A percentile compares a stretch with the other conserved stretches of the same genome.
These are phyloP conservation scores for Colletotrichum filicis DNA, from an alignment of 2,329 filamentous ascomycete species.

Conservation along the genomic window DNA sequence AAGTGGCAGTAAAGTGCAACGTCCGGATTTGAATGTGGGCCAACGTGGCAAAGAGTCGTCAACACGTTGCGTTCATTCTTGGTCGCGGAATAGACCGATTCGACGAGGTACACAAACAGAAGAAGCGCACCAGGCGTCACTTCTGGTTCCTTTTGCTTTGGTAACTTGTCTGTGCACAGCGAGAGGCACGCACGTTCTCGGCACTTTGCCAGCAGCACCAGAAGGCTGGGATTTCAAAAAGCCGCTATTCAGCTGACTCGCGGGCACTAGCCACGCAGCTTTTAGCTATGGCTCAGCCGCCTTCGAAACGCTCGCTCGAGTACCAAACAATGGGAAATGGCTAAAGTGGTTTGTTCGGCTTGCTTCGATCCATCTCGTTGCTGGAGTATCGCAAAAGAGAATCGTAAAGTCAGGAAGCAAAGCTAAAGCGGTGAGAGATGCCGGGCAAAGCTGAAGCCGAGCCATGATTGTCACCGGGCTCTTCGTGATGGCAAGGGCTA, in stretches of 20 bases:
- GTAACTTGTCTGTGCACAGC: neutral
- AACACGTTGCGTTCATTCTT: conserved; percentile 14
- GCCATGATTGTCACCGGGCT: neutral
- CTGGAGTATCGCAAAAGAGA: neutral
- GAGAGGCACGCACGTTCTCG: conserved; percentile 13
- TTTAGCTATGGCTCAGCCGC: neutral
- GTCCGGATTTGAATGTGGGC: neutral
- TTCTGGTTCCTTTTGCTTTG: neutral
- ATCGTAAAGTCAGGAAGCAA: neutral
- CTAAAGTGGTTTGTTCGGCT: neutral
- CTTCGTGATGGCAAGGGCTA: neutral
- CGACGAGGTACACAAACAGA: neutral
- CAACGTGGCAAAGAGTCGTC: conserved; percentile 25
- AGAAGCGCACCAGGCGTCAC: neutral
- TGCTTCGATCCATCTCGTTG: neutral
- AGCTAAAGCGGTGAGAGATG: neutral
- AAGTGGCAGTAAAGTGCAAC: neutral
- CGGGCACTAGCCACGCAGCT: conserved; percentile 11
- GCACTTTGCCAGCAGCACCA: conserved; percentile 19
- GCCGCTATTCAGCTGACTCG: conserved; percentile 6
- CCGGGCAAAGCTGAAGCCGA: conserved; percentile 3
- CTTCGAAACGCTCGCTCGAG: conserved; percentile 17
- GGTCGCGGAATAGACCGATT: neutral
- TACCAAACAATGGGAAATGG: neutral
- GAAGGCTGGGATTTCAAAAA: conserved; percentile 1